A percentile compares a stretch with the other conserved stretches of the same genome.
Evolutionary conservation across 2,329 filamentous ascomycete species (phyloP).

Genomic region (Cladobotryum mycophilum): DNA sequence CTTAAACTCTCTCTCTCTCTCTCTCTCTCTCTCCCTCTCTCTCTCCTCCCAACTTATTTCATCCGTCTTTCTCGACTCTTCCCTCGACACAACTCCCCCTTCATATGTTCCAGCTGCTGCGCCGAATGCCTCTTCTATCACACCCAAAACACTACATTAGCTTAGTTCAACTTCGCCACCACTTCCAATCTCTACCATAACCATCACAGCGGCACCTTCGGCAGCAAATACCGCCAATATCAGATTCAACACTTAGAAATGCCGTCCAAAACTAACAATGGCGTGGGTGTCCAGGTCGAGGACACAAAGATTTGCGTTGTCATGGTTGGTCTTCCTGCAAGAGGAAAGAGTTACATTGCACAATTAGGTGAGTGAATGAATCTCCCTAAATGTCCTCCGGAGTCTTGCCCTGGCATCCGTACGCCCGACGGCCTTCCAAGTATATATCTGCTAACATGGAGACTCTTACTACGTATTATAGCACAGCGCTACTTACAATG

Average conservation of each 20-base stretch:
- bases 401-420: neutral
- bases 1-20: neutral
- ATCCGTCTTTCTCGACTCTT: too few species aligned
- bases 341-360: constrained; percentile 95
- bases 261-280: constrained; percentile 49
- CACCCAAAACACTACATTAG: constrained; percentile 11
- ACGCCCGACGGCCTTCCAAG: neutral
- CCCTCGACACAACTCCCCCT: neutral
- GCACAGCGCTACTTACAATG: constrained; percentile 92
- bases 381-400: neutral
- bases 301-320: constrained; percentile 96
- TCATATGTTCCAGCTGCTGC: constrained; percentile 12
- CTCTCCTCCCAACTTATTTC: neutral
- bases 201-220: neutral
- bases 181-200: neutral
- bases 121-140: constrained; percentile 14
- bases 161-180: constrained; percentile 7
- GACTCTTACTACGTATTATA: constrained; percentile 29
- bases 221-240: constrained; percentile 13
- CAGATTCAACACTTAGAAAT: constrained; percentile 25
- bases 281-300: constrained; percentile 78
- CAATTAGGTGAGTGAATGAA: constrained; percentile 67
- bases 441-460: neutral
- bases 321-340: constrained; percentile 93
- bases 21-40: neutral